A percentile compares a stretch with the other conserved stretches of the same genome.
Evolutionary conservation across 1,284 basidiomycete genomes (phyloP).

Genomic region (Anthracocystis walkeri): DNA sequence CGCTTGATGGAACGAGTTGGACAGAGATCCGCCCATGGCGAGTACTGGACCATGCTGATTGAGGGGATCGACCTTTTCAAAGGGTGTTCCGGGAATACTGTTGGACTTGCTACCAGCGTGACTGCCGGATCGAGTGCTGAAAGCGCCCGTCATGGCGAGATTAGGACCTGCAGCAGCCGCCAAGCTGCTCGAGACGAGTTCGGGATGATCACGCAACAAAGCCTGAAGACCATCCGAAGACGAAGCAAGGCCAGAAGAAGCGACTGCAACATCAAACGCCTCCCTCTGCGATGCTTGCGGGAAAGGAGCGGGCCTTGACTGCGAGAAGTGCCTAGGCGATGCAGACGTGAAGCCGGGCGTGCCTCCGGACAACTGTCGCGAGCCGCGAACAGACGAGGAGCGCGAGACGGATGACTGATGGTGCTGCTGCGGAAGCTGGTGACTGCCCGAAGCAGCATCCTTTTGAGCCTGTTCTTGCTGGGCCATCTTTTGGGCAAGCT

Average conservation of each 20-base stretch:
- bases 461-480: slow-evolving; percentile 38
- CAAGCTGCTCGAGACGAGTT: slow-evolving; percentile 63
- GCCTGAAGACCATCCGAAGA: slow-evolving; percentile 66
- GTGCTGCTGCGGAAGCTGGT: not conserved
- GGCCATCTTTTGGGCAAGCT: slow-evolving; percentile 37
- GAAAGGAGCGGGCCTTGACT: slow-evolving; percentile 54
- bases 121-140: slow-evolving; percentile 44
- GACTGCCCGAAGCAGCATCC: slow-evolving; percentile 11
- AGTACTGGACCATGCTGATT: slow-evolving; percentile 15
- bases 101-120: slow-evolving; percentile 41
- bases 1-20: slow-evolving; percentile 41
- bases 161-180: slow-evolving; percentile 62
- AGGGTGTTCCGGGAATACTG: slow-evolving; percentile 47
- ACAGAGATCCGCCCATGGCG: slow-evolving; percentile 42
- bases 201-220: slow-evolving; percentile 66
- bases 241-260: slow-evolving; percentile 56
- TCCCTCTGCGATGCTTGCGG: slow-evolving; percentile 55
- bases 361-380: slow-evolving; percentile 28
- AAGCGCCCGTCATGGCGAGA: slow-evolving; percentile 40
- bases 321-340: slow-evolving; percentile 51
- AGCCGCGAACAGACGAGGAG: slow-evolving; percentile 29
- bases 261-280: slow-evolving; percentile 59
- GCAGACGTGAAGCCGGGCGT: slow-evolving; percentile 38
- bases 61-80: slow-evolving; percentile 19
- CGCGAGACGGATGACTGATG: slow-evolving; percentile 22